Conservation (phyloP, 2,329 filamentous ascomycete genomes). For the Hymenotorrendiella dingleyae region DNA sequence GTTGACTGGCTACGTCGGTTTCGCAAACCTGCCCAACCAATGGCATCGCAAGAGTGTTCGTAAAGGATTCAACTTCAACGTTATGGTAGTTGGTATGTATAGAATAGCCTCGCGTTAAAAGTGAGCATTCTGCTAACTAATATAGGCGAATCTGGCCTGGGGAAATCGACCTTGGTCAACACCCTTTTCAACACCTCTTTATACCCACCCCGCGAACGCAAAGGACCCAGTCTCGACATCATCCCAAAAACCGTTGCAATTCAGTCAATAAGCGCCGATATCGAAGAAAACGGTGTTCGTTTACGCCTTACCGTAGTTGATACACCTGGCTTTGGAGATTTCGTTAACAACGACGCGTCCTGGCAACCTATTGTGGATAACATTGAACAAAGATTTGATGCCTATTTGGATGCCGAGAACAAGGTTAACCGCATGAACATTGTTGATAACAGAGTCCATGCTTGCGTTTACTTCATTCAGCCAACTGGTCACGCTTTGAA, state of each 20-base stretch:
- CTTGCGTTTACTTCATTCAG: slow-evolving; percentile 99
- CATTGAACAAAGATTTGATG: slow-evolving; percentile 98
- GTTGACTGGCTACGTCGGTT: slow-evolving; percentile 96
- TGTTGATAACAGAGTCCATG: slow-evolving; percentile 97
- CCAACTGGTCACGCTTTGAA: slow-evolving; percentile 97
- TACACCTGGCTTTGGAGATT: slow-evolving; percentile 96
- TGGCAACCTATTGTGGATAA: slow-evolving; percentile 99
- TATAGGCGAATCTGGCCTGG: slow-evolving; percentile 93
- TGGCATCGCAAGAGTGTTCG: slow-evolving; percentile 99
- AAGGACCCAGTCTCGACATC: slow-evolving; percentile 93
- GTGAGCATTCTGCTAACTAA: slow-evolving; percentile 20
- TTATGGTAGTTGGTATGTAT: slow-evolving; percentile 98
- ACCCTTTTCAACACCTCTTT: slow-evolving; percentile 99
- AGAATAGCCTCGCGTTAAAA: too few relatives aligned
- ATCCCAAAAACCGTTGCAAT: slow-evolving; percentile 97
- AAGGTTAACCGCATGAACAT: slow-evolving; percentile 99
- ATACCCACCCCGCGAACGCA: slow-evolving; percentile 97
- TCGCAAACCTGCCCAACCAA: slow-evolving; percentile 97
- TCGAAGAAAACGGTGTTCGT: slow-evolving; percentile 97
- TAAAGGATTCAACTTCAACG: slow-evolving; percentile 99
- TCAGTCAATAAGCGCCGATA: slow-evolving; percentile 91
- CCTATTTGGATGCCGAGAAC: slow-evolving; percentile 98
- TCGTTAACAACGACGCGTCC: slow-evolving; percentile 99
- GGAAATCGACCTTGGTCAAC: slow-evolving; percentile 98
- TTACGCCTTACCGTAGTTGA: slow-evolving; percentile 95